These are phyloP conservation scores for Spatholobus suberectus DNA, from an alignment of 306 rosid genomes.

Conservation along the genomic window DNA sequence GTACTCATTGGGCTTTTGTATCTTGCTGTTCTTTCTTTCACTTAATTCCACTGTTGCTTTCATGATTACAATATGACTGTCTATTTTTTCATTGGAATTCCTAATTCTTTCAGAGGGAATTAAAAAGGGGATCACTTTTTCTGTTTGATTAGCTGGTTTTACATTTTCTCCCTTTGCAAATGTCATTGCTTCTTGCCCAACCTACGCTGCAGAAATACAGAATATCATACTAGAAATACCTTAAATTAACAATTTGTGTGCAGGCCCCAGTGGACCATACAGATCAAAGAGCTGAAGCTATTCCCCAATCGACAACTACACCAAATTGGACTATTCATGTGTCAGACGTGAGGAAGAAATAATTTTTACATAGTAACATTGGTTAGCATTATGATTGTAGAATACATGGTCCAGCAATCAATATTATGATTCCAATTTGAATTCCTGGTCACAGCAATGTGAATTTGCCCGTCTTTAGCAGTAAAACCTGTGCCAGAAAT, in stretches of 20 bases:
- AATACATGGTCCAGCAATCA: slow-evolving; percentile 4
- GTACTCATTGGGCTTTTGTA: not conserved
- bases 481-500: not conserved
- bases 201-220: not conserved
- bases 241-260: slow-evolving; percentile 27
- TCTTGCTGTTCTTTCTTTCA: not conserved
- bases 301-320: slow-evolving; percentile 49
- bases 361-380: slow-evolving; percentile 20
- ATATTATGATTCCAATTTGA: not conserved
- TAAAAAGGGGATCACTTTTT: not conserved
- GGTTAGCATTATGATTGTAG: slow-evolving; percentile 29
- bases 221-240: slow-evolving; percentile 16
- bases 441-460: slow-evolving; percentile 12
- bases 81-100: not conserved
- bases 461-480: not conserved
- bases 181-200: not conserved
- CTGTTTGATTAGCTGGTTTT: slow-evolving; percentile 18
- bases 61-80: not conserved
- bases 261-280: slow-evolving; percentile 51
- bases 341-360: slow-evolving; percentile 59
- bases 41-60: not conserved
- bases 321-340: slow-evolving; percentile 57
- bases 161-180: slow-evolving; percentile 4
- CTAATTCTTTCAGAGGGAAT: not conserved
- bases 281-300: slow-evolving; percentile 49